Conservation (phyloP, 768 basidiomycete species). For the Lactifluus hygrophoroides region DNA sequence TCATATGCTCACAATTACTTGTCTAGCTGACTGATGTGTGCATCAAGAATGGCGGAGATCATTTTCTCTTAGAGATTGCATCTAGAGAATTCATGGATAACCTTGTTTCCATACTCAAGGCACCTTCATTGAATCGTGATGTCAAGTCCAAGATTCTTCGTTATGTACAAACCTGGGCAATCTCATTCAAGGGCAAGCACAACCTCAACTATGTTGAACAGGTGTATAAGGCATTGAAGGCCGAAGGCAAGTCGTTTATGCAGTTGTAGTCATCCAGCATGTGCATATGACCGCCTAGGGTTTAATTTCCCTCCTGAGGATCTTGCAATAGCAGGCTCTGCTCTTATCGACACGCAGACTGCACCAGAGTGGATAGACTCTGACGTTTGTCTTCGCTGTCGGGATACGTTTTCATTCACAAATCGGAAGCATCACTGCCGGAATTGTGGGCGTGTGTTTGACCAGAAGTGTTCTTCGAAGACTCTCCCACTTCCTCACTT, state of each 20-base stretch:
- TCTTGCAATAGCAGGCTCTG: constrained; percentile 55
- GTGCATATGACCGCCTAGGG: constrained; percentile 35
- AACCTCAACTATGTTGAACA: constrained; percentile 66
- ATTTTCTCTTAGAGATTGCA: constrained; percentile 75
- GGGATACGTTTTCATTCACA: constrained; percentile 85
- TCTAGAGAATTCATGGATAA: constrained; percentile 93
- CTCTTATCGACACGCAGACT: constrained; percentile 84
- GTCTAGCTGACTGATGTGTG: constrained; percentile 78
- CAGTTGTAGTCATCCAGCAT: background rate
- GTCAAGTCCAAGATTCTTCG: constrained; percentile 75
- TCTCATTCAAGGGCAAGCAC: constrained; percentile 79
- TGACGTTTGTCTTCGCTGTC: constrained; percentile 87
- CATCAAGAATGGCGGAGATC: constrained; percentile 95
- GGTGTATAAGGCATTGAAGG: constrained; percentile 67
- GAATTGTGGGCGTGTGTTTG: constrained; percentile 96
- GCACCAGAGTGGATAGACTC: constrained; percentile 98
- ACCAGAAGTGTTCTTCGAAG: constrained; percentile 87
- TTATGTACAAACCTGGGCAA: constrained; percentile 88
- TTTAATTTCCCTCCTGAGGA: constrained; percentile 81
- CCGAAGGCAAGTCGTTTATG: constrained; percentile 49
- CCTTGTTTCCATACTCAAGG: constrained; percentile 78
- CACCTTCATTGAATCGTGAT: constrained; percentile 65
- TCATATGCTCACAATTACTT: constrained; percentile 1
- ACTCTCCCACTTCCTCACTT: constrained; percentile 81
- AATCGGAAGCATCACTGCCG: constrained; percentile 98